Conservation (phyloP, 306 rosid species). For the Echinosophora koreensis region DNA sequence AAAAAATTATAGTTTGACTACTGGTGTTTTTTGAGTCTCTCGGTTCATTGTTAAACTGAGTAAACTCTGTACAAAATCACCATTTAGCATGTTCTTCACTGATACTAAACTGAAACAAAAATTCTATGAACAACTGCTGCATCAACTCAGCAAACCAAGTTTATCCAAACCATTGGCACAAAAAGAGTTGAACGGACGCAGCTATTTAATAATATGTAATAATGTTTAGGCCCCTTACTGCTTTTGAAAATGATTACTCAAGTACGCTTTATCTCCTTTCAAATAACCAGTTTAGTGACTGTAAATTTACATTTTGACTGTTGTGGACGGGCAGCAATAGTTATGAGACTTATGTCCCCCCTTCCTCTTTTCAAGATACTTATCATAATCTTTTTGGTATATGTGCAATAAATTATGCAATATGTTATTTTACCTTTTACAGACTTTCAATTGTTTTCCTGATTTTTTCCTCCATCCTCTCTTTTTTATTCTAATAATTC, state of each 20-base stretch:
- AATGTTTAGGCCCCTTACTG: neutral
- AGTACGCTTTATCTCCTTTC: slow-evolving; percentile 2
- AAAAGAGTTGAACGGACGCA: slow-evolving; percentile 1
- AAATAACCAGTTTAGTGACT: neutral
- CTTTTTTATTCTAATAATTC: neutral
- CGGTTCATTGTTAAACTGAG: slow-evolving; percentile 17
- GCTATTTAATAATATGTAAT: neutral
- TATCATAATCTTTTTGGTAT: neutral
- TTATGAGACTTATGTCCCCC: neutral
- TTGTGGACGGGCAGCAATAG: neutral
- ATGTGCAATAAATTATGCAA: slow-evolving; percentile 19
- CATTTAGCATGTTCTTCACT: slow-evolving; percentile 4
- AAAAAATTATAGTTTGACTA: slow-evolving; percentile 27
- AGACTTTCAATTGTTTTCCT: neutral
- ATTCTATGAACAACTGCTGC: slow-evolving; percentile 18
- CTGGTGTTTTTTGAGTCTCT: slow-evolving; percentile 23
- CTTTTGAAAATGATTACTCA: slow-evolving; percentile 20
- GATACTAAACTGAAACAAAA: slow-evolving; percentile 10
- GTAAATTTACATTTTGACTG: slow-evolving; percentile 24
- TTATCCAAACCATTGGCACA: neutral
- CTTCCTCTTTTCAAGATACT: too few relatives aligned
- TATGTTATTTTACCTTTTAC: neutral
- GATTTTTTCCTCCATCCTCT: neutral
- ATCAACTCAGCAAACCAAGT: slow-evolving; percentile 24
- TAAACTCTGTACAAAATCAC: slow-evolving; percentile 14